phyloP scores from a whole-genome alignment of 371 early-diverging fungal species.

The Syncephalastrum racemosum region DNA sequence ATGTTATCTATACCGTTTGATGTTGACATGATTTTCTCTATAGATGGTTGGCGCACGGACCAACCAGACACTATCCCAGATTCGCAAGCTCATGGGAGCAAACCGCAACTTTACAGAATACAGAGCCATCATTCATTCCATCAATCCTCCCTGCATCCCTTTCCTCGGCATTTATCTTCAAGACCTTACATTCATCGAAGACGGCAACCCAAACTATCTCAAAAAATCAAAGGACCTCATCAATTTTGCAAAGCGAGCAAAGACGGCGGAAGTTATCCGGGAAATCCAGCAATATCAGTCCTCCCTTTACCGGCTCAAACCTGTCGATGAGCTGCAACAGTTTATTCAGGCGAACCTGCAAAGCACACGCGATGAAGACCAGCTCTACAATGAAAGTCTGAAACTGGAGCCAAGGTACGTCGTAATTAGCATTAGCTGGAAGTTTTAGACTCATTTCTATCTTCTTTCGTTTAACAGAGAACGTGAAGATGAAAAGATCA shows the following conservation, averaged over 20 bases:
- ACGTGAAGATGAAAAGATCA: conserved; percentile 89
- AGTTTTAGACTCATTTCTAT: background rate
- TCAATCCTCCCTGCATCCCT: conserved; percentile 93
- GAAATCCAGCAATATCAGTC: conserved; percentile 94
- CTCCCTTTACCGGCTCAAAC: conserved; percentile 72
- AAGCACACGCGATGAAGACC: conserved; percentile 51
- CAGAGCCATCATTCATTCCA: conserved; percentile 81
- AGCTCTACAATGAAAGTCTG: conserved; percentile 77
- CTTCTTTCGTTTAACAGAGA: conserved; percentile 44
- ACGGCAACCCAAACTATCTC: conserved; percentile 78
- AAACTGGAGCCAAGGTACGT: conserved; percentile 77
- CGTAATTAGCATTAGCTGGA: background rate
- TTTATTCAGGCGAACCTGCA: conserved; percentile 63
- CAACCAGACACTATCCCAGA: conserved; percentile 35
- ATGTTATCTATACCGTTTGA: conserved; percentile 59
- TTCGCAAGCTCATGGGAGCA: conserved; percentile 75
- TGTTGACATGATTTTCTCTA: background rate
- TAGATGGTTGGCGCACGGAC: conserved; percentile 49
- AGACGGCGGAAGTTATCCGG: conserved; percentile 89
- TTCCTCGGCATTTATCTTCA: conserved; percentile 91
- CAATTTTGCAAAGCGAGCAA: conserved; percentile 90
- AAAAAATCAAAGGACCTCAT: conserved; percentile 68
- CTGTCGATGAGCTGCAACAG: conserved; percentile 83
- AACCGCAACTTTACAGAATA: conserved; percentile 85
- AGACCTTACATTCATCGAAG: conserved; percentile 94